phyloP scores from a whole-genome alignment of 176 grass and related monocot genomes.

The Miscanthus lutarioriparius region DNA sequence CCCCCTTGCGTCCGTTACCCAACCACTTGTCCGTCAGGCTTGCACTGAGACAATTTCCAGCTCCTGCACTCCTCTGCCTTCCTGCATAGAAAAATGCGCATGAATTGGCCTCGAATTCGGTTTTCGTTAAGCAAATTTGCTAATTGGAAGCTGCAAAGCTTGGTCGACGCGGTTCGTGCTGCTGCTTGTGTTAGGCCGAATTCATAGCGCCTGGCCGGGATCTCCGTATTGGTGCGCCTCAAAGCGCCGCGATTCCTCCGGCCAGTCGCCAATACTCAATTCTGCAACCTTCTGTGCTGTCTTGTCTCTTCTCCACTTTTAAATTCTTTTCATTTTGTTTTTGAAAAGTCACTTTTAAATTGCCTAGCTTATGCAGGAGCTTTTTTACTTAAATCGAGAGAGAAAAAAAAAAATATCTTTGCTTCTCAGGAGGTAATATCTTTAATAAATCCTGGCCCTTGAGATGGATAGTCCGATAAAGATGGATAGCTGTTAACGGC shows the following conservation, averaged over 20 bases:
- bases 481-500: constrained; percentile 11
- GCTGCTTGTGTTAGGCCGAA: background rate
- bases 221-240: background rate
- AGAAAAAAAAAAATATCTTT: too few species aligned
- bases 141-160: constrained; percentile 9
- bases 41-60: background rate
- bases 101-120: too few species aligned
- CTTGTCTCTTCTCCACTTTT: background rate
- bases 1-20: background rate
- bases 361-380: background rate
- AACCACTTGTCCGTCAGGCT: background rate
- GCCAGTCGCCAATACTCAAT: background rate
- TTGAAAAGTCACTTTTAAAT: background rate
- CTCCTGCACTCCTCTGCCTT: background rate
- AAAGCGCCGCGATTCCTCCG: constrained; percentile 3
- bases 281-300: background rate
- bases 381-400: background rate
- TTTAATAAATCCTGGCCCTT: too few species aligned
- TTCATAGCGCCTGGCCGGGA: background rate
- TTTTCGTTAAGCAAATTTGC: too few species aligned
- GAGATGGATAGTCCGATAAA: too few species aligned
- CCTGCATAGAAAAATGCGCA: too few species aligned
- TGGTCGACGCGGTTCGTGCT: too few species aligned
- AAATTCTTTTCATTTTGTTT: background rate
- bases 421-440: too few species aligned